A percentile compares a stretch with the other conserved stretches of the same genome.
Evolutionary conservation across 768 basidiomycete genomes (phyloP).

Genomic region (Mrakia blollopis): DNA sequence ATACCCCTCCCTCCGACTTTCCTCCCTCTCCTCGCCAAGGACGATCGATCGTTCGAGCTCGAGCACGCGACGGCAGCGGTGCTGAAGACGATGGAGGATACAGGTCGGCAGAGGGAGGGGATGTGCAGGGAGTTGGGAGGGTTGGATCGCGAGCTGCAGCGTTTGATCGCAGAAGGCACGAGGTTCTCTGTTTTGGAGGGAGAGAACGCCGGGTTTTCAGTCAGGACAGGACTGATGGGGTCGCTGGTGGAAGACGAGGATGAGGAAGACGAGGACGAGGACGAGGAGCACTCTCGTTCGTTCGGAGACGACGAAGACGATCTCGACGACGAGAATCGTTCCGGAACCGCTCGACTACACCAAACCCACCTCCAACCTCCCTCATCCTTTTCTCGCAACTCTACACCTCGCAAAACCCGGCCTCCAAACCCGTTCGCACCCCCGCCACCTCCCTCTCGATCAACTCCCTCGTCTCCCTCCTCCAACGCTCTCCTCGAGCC

Average conservation of each 20-base stretch:
- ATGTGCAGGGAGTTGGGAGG: neutral
- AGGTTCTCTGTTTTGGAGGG: neutral
- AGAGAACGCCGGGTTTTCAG: neutral
- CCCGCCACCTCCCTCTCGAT: neutral
- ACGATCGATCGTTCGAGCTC: constrained; percentile 10
- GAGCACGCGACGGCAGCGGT: neutral
- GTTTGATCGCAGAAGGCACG: neutral
- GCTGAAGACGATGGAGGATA: constrained; percentile 9
- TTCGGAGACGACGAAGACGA: constrained; percentile 8
- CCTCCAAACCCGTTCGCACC: neutral
- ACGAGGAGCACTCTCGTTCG: neutral
- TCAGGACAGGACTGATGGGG: neutral
- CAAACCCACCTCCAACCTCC: neutral
- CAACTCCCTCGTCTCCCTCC: neutral
- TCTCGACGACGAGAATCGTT: neutral
- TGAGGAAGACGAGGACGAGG: neutral
- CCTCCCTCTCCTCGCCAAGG: neutral
- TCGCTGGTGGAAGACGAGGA: constrained; percentile 1
- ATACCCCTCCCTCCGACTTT: neutral
- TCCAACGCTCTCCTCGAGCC: neutral
- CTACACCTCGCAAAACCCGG: neutral
- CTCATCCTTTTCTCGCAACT: neutral
- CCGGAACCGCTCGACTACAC: neutral
- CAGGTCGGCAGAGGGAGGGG: neutral
- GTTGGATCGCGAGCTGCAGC: constrained; percentile 8